Evolutionary conservation across 768 basidiomycete genomes (phyloP).

Genomic region (Galerina sulciceps): DNA sequence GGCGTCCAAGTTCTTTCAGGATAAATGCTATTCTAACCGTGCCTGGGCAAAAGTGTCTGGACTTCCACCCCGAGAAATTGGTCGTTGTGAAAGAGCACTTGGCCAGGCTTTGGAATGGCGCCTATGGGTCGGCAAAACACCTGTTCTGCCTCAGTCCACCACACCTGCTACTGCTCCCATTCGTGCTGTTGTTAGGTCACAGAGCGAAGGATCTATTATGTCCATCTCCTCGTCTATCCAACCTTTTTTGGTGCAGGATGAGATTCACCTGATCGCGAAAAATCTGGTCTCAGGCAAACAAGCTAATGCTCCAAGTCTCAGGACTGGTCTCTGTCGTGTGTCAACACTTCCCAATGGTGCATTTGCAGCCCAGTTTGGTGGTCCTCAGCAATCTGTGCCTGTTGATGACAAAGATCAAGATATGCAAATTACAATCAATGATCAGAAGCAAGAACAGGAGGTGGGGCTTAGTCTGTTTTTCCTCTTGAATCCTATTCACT

Average conservation of each 20-base stretch:
- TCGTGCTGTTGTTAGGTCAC: constrained; percentile 50
- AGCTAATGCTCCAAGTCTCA: neutral
- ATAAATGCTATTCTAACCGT: constrained; percentile 90
- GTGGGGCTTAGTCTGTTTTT: neutral
- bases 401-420: neutral
- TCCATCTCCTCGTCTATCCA: constrained; percentile 16
- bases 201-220: constrained; percentile 49
- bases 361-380: constrained; percentile 9
- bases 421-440: neutral
- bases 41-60: constrained; percentile 97
- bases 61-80: constrained; percentile 82
- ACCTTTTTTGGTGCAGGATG: constrained; percentile 27
- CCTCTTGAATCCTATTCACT: neutral
- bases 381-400: neutral
- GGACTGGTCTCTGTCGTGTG: constrained; percentile 36
- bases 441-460: neutral
- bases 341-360: constrained; percentile 45
- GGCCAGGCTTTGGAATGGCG: constrained; percentile 88
- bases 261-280: neutral
- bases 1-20: constrained; percentile 92
- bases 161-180: constrained; percentile 15
- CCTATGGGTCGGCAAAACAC: constrained; percentile 87
- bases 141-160: constrained; percentile 26
- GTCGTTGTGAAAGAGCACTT: constrained; percentile 86
- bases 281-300: neutral